These are phyloP conservation scores for Polyporus arcularius DNA, from an alignment of 768 basidiomycete species.

Conservation along the genomic window DNA sequence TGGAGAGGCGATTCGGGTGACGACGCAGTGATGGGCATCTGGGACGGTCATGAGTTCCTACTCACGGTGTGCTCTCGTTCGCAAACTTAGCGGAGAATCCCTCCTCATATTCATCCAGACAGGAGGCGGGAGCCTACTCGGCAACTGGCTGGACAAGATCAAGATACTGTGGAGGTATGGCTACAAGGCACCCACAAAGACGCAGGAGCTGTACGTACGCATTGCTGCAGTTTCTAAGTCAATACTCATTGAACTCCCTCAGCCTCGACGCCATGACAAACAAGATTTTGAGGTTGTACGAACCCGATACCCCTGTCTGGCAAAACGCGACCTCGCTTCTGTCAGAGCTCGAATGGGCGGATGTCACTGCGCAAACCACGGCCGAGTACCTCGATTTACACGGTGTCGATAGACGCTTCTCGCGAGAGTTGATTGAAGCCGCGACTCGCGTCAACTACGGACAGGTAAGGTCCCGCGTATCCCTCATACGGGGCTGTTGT, in stretches of 20 bases:
- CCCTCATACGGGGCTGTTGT: background rate
- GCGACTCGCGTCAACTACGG: slow-evolving; percentile 86
- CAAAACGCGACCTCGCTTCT: slow-evolving; percentile 60
- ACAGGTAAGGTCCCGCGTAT: slow-evolving; percentile 44
- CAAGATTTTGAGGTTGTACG: slow-evolving; percentile 58
- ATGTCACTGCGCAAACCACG: slow-evolving; percentile 51
- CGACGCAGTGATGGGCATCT: slow-evolving; percentile 61
- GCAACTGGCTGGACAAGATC: slow-evolving; percentile 68
- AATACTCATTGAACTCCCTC: too few relatives aligned
- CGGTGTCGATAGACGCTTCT: slow-evolving; percentile 59
- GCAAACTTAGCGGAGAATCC: slow-evolving; percentile 21
- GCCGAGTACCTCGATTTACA: slow-evolving; percentile 55
- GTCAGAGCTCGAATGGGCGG: slow-evolving; percentile 49
- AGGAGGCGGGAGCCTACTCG: slow-evolving; percentile 35
- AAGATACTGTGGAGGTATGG: slow-evolving; percentile 84
- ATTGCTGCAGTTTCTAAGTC: too few relatives aligned
- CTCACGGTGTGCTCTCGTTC: slow-evolving; percentile 41
- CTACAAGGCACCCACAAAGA: slow-evolving; percentile 54
- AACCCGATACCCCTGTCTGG: slow-evolving; percentile 57
- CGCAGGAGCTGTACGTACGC: slow-evolving; percentile 51
- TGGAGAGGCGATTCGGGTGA: slow-evolving; percentile 43
- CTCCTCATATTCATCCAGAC: slow-evolving; percentile 8
- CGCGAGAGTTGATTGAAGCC: slow-evolving; percentile 75
- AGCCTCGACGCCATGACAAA: slow-evolving; percentile 61
- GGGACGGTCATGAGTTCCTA: slow-evolving; percentile 80